Base-by-base conservation (phyloP, 306 rosid species). In the Acacia crassicarpa region DNA sequence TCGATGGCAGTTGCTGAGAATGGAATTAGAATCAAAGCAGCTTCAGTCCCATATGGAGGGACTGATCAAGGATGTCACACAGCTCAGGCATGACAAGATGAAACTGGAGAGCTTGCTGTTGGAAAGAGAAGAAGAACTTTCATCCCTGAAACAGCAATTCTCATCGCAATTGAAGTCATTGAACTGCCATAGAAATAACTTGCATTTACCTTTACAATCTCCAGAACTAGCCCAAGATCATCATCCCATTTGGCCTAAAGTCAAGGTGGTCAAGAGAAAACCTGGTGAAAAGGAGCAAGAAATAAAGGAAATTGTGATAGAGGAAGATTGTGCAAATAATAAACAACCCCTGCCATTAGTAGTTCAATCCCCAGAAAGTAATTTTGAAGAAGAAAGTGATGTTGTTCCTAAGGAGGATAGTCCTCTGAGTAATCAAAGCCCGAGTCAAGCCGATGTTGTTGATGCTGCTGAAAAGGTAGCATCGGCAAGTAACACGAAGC, bases 1-100 rank as follows among this genome's bases (percentile, higher is more conserved):
- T 75, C 91, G 88, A 9, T 95, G 99, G 99, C 91, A 90, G 75
- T 81, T 90, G 85, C 79, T 93, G 83, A 92, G 95, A 89, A 88
- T 85, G 84, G 99, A 93, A 61, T 82, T 93, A 66, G 98, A 95
- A 85, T 76, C 91, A 48, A 95, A 95, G 84, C 92, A 93, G 83
- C 86, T 93, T 25, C 93, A 93, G 33, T 87, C 93, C 19, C 97
- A 91, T 73, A 25, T 92, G 72, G 91, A 89, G 82, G 94, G 87
- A 49, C 86, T 93, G 65, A 87, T 88, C 84, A 89, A 90, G 78
- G 95, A 93, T 74, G 83, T 91, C 58, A 78, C 91, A 76, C 95
- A 89, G 75, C 91, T 90, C 81, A 89, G 97, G 74, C 99, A 90
- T 67, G 88, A 85, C 49, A 90, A 91, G 78, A 86, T 87, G 89